Conservation (phyloP, 495 filamentous ascomycete genomes). For the Xylaria sp. region DNA sequence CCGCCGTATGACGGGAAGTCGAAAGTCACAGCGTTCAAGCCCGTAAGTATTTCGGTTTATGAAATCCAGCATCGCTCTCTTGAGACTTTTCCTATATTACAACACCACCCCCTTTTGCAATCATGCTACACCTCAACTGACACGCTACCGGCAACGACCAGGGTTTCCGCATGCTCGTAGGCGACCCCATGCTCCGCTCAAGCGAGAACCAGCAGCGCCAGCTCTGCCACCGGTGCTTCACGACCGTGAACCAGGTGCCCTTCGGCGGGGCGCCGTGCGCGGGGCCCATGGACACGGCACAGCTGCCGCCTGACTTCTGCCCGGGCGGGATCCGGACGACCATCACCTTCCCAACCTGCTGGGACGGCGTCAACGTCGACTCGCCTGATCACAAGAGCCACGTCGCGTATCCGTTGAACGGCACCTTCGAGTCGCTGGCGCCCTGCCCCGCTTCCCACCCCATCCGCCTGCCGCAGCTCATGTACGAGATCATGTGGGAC, state of each 20-base stretch:
- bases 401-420: constrained; percentile 43
- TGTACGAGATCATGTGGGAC: constrained; percentile 51
- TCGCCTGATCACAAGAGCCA: constrained; percentile 48
- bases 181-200: constrained; percentile 61
- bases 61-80: not conserved
- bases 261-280: constrained; percentile 46
- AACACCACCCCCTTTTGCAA: too few relatives aligned
- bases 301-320: constrained; percentile 41
- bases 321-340: constrained; percentile 45
- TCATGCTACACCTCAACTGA: constrained; percentile 34
- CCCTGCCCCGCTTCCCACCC: constrained; percentile 48
- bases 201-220: constrained; percentile 43
- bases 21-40: constrained; percentile 54
- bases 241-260: constrained; percentile 41
- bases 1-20: constrained; percentile 46
- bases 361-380: constrained; percentile 51
- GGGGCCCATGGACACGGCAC: constrained; percentile 41
- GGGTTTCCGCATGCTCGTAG: constrained; percentile 78
- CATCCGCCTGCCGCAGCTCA: constrained; percentile 44
- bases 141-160: not conserved
- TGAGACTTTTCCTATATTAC: not conserved
- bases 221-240: constrained; percentile 49
- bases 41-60: constrained; percentile 33
- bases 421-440: constrained; percentile 36
- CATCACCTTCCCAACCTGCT: constrained; percentile 51